Conservation (phyloP, 2,329 filamentous ascomycete species). For the Aulographum hederae region DNA sequence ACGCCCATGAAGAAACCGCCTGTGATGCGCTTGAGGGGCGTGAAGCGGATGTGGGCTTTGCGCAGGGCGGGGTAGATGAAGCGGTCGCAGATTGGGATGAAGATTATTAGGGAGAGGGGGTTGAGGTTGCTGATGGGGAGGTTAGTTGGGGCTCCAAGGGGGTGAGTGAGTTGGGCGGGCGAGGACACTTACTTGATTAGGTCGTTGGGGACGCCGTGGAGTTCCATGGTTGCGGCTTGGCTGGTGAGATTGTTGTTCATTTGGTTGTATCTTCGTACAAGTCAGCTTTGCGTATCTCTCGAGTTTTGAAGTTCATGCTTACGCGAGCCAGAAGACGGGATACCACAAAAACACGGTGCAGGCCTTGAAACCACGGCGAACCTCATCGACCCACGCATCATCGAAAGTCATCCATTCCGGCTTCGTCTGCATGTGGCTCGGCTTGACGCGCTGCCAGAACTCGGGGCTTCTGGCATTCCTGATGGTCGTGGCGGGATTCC, state of each 20-base stretch:
- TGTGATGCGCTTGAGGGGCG: slow-evolving; percentile 34
- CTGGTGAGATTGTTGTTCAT: slow-evolving; percentile 36
- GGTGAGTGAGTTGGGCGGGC: too few relatives aligned
- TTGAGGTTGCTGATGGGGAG: slow-evolving; percentile 36
- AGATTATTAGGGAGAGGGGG: slow-evolving; percentile 32
- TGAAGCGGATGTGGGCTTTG: slow-evolving; percentile 28
- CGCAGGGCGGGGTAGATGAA: slow-evolving; percentile 33
- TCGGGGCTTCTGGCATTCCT: slow-evolving; percentile 36
- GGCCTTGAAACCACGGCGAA: slow-evolving; percentile 38
- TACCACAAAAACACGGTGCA: slow-evolving; percentile 26
- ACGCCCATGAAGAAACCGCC: slow-evolving; percentile 30
- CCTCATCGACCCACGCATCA: slow-evolving; percentile 63
- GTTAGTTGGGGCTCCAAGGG: background rate
- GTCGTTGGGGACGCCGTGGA: slow-evolving; percentile 36
- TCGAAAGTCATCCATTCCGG: slow-evolving; percentile 68
- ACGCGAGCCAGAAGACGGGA: slow-evolving; percentile 1
- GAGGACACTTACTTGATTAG: too few relatives aligned
- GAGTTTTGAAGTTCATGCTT: too few relatives aligned
- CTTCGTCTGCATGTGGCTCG: slow-evolving; percentile 39
- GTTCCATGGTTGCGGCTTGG: slow-evolving; percentile 34
- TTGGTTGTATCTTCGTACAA: slow-evolving; percentile 36
- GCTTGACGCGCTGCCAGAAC: slow-evolving; percentile 53
- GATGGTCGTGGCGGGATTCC: slow-evolving; percentile 41
- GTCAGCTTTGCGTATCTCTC: too few relatives aligned
- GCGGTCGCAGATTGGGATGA: slow-evolving; percentile 34